Evolutionary conservation across 441 rosid species (phyloP), one percentile per base, ranked within the genome.

Genomic region (Raphanus hybrid): DNA sequence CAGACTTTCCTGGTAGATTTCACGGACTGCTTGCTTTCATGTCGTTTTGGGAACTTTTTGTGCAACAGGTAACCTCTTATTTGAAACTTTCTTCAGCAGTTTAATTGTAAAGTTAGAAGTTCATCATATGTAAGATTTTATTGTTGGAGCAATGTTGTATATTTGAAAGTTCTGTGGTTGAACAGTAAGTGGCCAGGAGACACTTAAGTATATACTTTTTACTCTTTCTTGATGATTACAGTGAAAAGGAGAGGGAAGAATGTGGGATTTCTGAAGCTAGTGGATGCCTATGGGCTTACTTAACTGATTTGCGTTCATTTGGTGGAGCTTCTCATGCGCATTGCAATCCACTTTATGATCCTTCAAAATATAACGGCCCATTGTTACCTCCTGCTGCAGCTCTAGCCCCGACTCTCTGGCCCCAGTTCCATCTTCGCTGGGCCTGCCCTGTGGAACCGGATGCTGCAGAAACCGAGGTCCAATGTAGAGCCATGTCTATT

Each of bases 341-440:
- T 81, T 84, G 83, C 84, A 96, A 96, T 82, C 90, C 89, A 43
- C 90, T 92, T 67, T 96, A 91, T 76, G 87, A 92, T 80, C 89
- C 89, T 61, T 64, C 76, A 45, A 92, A 80, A 84, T 86, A 89
- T 66, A 37, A 80, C 67, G 86, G 85, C 55, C 79, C 92, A 50
- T 83, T 94, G 71, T 70, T 88, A 66, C 97, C 96, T 74, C 97
- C 98, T 7, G 99, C 99, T 11, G 99, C 98, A 75, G 97, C 97
- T 82, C 85, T 94, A 64, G 99, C 99, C 66, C 99, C 98, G 59
- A 91, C 94, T 23, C 79, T 94, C 61, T 94, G 99, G 99, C 98
- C 99, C 15, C 93, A 89, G 62, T 94, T 92, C 81, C 97, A 92
- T 84, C 94, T 94, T 54, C 94, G 98, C 18, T 94, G 98, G 98